Conservation (phyloP, 2,329 filamentous ascomycete species). For the Chaetoscypha palmicola region DNA sequence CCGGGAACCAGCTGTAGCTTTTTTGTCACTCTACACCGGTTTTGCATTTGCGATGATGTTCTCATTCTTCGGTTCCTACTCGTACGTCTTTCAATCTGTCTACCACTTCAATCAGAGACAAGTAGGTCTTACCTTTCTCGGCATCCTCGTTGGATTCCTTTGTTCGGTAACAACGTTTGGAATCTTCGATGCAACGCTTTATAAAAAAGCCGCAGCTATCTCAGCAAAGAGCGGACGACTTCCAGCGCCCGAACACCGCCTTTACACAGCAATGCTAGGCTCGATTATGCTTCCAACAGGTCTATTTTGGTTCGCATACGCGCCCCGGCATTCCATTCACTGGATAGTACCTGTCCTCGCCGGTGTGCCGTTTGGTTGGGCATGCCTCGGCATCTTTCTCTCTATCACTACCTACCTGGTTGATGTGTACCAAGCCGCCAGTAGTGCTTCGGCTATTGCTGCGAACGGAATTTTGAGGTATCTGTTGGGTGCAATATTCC, state of each 20-base stretch:
- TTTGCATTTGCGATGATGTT: constrained; percentile 48
- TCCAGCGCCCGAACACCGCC: constrained; percentile 48
- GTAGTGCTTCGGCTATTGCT: constrained; percentile 23
- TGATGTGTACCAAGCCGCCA: constrained; percentile 21
- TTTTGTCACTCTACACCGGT: constrained; percentile 43
- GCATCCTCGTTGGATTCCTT: constrained; percentile 23
- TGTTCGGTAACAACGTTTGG: constrained; percentile 31
- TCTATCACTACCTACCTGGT: constrained; percentile 24
- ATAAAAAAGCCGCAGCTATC: constrained; percentile 33
- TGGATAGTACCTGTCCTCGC: constrained; percentile 28
- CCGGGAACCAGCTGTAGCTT: constrained; percentile 48
- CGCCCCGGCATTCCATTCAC: constrained; percentile 18
- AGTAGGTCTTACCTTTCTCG: constrained; percentile 24
- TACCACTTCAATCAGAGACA: constrained; percentile 38
- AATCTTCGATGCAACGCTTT: constrained; percentile 45
- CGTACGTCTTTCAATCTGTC: constrained; percentile 39
- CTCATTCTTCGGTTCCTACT: constrained; percentile 49
- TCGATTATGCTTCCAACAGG: constrained; percentile 24
- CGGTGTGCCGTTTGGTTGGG: constrained; percentile 45
- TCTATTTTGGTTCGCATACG: constrained; percentile 30
- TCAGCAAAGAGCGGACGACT: constrained; percentile 1
- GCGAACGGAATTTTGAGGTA: constrained; percentile 27
- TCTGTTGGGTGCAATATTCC: constrained; percentile 24
- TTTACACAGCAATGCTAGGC: constrained; percentile 50
- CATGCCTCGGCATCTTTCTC: constrained; percentile 50